Percentiles rank a stretch among this genome's conserved stretches.
Evolutionary conservation across 2,329 filamentous ascomycete species (phyloP).

Genomic region (Botrytis aclada): DNA sequence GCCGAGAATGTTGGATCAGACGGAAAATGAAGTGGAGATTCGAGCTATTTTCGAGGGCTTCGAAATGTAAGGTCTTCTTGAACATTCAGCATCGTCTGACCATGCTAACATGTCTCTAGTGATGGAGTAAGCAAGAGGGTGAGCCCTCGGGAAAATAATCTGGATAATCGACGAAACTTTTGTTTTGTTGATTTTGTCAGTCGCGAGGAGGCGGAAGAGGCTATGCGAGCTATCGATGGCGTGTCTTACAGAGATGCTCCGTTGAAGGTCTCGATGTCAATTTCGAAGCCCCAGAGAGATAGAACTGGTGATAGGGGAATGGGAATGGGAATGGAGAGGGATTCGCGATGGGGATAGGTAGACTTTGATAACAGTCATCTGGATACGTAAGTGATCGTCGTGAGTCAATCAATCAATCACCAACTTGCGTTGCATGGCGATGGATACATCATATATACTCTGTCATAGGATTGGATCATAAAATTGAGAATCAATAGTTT

Average conservation of each 20-base stretch:
- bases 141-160: background rate
- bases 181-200: constrained; percentile 3
- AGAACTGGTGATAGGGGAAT: background rate
- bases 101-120: background rate
- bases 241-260: background rate
- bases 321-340: background rate
- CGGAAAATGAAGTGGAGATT: constrained; percentile 2
- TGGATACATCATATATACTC: background rate
- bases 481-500: background rate
- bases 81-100: background rate
- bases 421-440: background rate
- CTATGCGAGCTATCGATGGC: background rate
- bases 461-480: background rate
- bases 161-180: background rate
- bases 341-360: background rate
- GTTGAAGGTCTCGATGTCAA: background rate
- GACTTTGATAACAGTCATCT: background rate
- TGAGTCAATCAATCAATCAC: background rate
- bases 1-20: constrained; percentile 10
- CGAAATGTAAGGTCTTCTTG: background rate
- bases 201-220: background rate
- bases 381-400: background rate
- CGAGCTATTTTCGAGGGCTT: constrained; percentile 2
- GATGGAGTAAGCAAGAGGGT: constrained; percentile 7
- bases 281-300: background rate